phyloP scores from a whole-genome alignment of 129 eudicot species.

The Artemisia tridentata region DNA sequence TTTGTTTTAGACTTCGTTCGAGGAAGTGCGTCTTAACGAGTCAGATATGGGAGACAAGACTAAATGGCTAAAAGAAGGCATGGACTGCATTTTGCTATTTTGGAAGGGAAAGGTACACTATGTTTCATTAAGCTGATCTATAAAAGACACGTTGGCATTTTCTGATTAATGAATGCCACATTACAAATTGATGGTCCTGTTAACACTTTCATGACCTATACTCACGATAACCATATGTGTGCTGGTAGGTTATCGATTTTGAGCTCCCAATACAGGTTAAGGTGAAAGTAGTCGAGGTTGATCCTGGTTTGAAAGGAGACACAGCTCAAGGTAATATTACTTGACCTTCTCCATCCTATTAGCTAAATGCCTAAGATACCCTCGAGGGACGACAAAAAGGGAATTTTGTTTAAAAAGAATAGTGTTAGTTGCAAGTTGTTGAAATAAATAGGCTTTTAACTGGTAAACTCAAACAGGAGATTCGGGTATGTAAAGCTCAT shows the following conservation, averaged over 20 bases:
- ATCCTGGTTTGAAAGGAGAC: slow-evolving; percentile 88
- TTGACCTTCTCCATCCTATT: background rate
- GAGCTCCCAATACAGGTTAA: slow-evolving; percentile 81
- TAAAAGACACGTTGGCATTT: too few relatives aligned
- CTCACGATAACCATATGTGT: too few relatives aligned
- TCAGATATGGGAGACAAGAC: slow-evolving; percentile 78
- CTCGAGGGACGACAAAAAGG: too few relatives aligned
- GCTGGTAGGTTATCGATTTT: slow-evolving; percentile 67
- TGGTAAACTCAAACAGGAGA: background rate
- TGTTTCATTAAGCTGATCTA: slow-evolving; percentile 17
- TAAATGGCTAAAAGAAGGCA: slow-evolving; percentile 97
- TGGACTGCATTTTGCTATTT: slow-evolving; percentile 90
- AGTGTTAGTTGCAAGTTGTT: background rate
- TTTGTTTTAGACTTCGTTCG: slow-evolving; percentile 57
- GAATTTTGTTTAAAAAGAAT: background rate
- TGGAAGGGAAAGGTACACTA: slow-evolving; percentile 92
- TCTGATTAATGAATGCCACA: too few relatives aligned
- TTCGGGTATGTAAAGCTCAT: background rate
- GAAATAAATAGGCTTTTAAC: background rate
- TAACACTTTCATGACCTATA: too few relatives aligned
- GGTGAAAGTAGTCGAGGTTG: slow-evolving; percentile 62
- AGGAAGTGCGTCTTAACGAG: slow-evolving; percentile 80
- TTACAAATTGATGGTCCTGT: too few relatives aligned
- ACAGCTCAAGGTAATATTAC: slow-evolving; percentile 66
- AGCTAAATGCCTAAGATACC: background rate